These are phyloP conservation scores for Mycosphaerelloides madeirae DNA, from an alignment of 2,329 filamentous ascomycete genomes.

Conservation along the genomic window DNA sequence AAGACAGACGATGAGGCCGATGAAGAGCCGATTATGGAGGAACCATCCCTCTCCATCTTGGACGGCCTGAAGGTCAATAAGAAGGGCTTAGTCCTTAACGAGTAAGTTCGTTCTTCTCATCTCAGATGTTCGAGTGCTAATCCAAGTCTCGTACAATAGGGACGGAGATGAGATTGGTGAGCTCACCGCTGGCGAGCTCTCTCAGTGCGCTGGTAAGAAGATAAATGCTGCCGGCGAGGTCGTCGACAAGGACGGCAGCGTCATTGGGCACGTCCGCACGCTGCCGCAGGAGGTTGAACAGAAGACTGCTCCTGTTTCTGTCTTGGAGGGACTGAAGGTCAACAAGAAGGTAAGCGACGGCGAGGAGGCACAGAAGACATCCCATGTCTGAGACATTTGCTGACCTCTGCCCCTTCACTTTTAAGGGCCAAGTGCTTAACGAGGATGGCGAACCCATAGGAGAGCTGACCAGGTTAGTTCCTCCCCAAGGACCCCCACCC, in stretches of 20 bases:
- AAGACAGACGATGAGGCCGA: too few relatives aligned
- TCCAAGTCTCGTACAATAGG: too few relatives aligned
- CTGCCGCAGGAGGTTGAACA: slow-evolving; percentile 40
- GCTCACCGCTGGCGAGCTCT: slow-evolving; percentile 53
- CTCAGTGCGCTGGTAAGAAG: slow-evolving; percentile 62
- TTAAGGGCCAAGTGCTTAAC: slow-evolving; percentile 50
- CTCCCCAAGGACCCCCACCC: too few relatives aligned
- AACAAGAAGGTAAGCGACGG: too few relatives aligned
- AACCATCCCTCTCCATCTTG: slow-evolving; percentile 41
- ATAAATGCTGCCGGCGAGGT: slow-evolving; percentile 61
- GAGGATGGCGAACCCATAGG: slow-evolving; percentile 52
- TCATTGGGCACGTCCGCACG: slow-evolving; percentile 58
- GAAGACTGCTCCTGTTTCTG: slow-evolving; percentile 35
- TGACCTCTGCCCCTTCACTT: too few relatives aligned
- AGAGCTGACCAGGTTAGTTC: slow-evolving; percentile 45
- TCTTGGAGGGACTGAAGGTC: slow-evolving; percentile 52
- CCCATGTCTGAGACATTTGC: too few relatives aligned
- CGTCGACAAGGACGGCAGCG: slow-evolving; percentile 58
- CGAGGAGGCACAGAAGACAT: too few relatives aligned
- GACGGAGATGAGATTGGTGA: slow-evolving; percentile 52
- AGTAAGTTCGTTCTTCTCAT: too few relatives aligned
- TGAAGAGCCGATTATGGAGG: slow-evolving; percentile 26
- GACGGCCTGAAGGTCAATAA: slow-evolving; percentile 56
- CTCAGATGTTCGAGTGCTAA: too few relatives aligned
- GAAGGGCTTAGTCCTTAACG: slow-evolving; percentile 51